These are phyloP conservation scores for Heteromeles arbutifolia DNA, from an alignment of 306 rosid genomes.

Conservation along the genomic window DNA sequence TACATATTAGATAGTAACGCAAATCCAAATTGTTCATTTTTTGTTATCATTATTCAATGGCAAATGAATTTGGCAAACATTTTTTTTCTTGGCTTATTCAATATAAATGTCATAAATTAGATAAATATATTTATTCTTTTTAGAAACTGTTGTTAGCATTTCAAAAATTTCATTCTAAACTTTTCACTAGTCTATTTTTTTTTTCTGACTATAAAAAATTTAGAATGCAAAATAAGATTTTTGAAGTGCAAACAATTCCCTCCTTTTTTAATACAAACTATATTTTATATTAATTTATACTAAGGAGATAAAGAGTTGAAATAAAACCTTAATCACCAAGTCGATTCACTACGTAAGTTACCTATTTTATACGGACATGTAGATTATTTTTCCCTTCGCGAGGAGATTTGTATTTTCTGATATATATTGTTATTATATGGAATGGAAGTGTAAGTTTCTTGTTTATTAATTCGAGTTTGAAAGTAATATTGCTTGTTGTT, in stretches of 20 bases:
- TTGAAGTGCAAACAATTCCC: rapidly evolving
- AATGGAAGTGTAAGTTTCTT: not conserved
- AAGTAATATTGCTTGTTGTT: not conserved
- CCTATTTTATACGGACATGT: no score
- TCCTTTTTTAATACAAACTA: not conserved
- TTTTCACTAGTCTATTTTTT: rapidly evolving
- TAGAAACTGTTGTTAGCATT: rapidly evolving
- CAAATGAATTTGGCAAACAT: not conserved
- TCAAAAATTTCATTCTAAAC: rapidly evolving
- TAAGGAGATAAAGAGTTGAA: no score
- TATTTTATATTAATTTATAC: no score
- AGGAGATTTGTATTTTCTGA: not conserved
- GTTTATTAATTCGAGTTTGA: not conserved
- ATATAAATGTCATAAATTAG: no score
- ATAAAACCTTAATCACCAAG: no score
- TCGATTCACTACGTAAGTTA: no score
- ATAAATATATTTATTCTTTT: no score
- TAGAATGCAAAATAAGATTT: rapidly evolving
- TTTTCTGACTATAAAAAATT: no score
- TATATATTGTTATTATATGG: not conserved
- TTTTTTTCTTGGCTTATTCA: no score
- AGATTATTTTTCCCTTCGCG: not conserved
- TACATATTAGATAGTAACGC: no score
- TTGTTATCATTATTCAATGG: no score
- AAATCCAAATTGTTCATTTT: no score